These are phyloP conservation scores for Colletotrichum sidae DNA, from an alignment of 2,329 filamentous ascomycete genomes.

Conservation along the genomic window DNA sequence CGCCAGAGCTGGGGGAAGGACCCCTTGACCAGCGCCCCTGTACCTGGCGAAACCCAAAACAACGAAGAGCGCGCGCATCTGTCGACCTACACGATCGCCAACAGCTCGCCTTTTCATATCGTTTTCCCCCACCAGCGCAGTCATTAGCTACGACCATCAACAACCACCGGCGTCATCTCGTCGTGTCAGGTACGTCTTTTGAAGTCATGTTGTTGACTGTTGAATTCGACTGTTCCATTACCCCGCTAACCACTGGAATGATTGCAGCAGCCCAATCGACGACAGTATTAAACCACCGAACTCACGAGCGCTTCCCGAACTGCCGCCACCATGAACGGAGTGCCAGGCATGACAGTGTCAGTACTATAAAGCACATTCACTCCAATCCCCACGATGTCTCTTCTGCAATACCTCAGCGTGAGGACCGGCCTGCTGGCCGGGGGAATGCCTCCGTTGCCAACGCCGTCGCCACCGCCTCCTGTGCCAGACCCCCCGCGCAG, in stretches of 20 bases:
- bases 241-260: constrained; percentile 58
- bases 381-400: constrained; percentile 32
- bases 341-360: constrained; percentile 38
- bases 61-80: constrained; percentile 23
- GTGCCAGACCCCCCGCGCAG: constrained; percentile 36
- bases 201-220: constrained; percentile 6
- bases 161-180: constrained; percentile 11
- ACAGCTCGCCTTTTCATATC: constrained; percentile 2
- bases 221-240: constrained; percentile 44
- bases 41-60: constrained; percentile 25
- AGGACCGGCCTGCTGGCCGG: constrained; percentile 41
- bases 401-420: constrained; percentile 38
- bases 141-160: too few species aligned
- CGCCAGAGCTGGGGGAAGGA: constrained; percentile 15
- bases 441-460: constrained; percentile 24
- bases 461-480: constrained; percentile 21
- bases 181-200: constrained; percentile 16
- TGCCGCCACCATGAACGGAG: constrained; percentile 32
- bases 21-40: constrained; percentile 32
- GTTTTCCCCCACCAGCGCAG: neutral
- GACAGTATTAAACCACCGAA: constrained; percentile 30
- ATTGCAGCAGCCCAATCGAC: constrained; percentile 35
- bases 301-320: constrained; percentile 19
- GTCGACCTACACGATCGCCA: constrained; percentile 1
- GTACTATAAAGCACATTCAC: constrained; percentile 25